phyloP scores from a whole-genome alignment of 345 rosid genomes.

The Ceriops tagal region DNA sequence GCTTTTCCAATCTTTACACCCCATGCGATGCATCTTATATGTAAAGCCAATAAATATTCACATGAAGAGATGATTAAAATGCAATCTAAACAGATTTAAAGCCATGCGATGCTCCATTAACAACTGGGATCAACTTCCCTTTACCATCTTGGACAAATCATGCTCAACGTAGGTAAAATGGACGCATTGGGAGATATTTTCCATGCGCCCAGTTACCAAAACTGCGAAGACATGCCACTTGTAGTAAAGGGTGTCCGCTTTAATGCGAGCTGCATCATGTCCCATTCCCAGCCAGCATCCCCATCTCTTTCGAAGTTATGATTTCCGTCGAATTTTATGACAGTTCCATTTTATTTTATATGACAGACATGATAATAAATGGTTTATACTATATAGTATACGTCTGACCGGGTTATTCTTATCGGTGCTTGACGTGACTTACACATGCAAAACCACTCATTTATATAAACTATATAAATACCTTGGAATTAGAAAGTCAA shows the following conservation, averaged over 20 bases:
- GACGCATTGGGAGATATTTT: too few species aligned
- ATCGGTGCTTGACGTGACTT: slow-evolving; percentile 29
- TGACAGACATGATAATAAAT: slow-evolving; percentile 7
- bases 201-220: too few species aligned
- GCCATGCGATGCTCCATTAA: too few species aligned
- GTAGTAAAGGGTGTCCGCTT: slow-evolving; percentile 27
- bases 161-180: too few species aligned
- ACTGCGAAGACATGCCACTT: slow-evolving; percentile 6
- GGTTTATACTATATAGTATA: background rate
- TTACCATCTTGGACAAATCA: too few species aligned
- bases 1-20: background rate
- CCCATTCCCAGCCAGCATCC: background rate
- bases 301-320: background rate
- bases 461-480: background rate
- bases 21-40: background rate
- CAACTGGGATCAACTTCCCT: too few species aligned
- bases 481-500: background rate
- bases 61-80: background rate
- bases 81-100: background rate
- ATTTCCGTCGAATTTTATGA: slow-evolving; percentile 9
- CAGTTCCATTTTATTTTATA: background rate
- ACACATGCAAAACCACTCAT: slow-evolving; percentile 22
- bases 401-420: background rate
- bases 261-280: slow-evolving; percentile 11
- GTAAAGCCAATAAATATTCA: background rate